Base-by-base conservation (phyloP, 2,329 filamentous ascomycete species). In the Scedosporium apiospermum region DNA sequence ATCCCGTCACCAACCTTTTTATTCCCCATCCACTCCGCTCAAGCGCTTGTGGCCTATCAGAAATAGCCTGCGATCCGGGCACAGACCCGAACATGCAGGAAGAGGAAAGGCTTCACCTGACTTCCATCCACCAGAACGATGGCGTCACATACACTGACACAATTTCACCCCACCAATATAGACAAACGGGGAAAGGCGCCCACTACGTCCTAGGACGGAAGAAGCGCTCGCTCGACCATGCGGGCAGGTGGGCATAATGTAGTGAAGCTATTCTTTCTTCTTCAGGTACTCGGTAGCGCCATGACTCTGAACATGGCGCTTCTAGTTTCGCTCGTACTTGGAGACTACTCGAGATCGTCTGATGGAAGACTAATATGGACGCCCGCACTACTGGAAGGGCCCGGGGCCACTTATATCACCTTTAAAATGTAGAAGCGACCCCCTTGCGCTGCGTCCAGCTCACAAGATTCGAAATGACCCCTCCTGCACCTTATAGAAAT, bases 51-150 rank as follows among this genome's bases (percentile, higher is more conserved):
- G 51, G 27, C 51, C 21, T 16, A 23, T 55, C 21, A 12, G 51
- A 23, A 55, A 55, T 55, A 27, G 51, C 10, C 51, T 5, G 7
- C 23, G 18, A 10, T 14, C 51, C 51, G 51, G 18, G 18, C 51
- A 55, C 51, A 14, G 23, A 55, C 18, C n/a, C 16, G 18, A 7
- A 21, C 44, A n/a, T 18, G 18, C 51, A 55, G 51, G 51, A 55
- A 55, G 51, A 23, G 51, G 51, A 55, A 55, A 55, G 51, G 18
- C 51, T 55, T 55, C 51, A 55, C 51, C 51, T 55, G 51, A 55
- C 51, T 27, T 38, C 18, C 51, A 23, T 23, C 51, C 51, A 55
- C 51, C 51, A 55, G 23, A 55, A 55, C 18, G 51, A 55, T 23
- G 23, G 18, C 51, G 51, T 21, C 51, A 2, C 51, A 14, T 23